Evolutionary conservation across 805 yeast species (phyloP), one percentile per base, ranked within the genome.

Genomic region (Ogataea kodamae): DNA sequence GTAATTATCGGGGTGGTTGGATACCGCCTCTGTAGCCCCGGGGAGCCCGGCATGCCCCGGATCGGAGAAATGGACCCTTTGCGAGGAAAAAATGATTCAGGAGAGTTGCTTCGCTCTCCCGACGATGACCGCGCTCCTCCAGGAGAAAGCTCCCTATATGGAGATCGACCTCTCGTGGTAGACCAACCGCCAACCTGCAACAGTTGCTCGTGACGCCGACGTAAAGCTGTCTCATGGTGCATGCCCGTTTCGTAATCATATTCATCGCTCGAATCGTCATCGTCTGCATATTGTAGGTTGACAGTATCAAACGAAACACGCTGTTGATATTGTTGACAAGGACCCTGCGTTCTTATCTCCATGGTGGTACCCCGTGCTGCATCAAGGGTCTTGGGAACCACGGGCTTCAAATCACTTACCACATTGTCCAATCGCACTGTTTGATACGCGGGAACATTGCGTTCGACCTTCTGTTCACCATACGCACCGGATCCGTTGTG

Each of bases 251-350:
- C 57, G 25, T 33, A 45, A 10, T 45, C 52, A 8, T 35, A 39
- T 5, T 46, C 50, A 33, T 42, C 47, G 16, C 41, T 19, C 15
- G 26, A 30, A 2, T 22, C n/a, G 9, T 28, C 32, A 47, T 56
- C 26, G 34, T 59, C 42, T 28, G 57, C 56, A 6, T 61, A 43
- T 12, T 52, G 52, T 2, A 54, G 65, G 57, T 73, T 65, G 12
- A 75, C 69, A 11, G 80, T 72, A 51, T 75, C 79, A 46, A 74
- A 75, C 2, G 76, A 68, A 2, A 75, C 77, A 29, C 74, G 52
- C 18, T 43, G 39, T 18, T 42, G 28, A 25, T 40, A 52, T 20
- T 33, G 39, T n/a, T n/a, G n/a, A n/a, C n/a, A n/a, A n/a, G n/a
- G n/a, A n/a, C n/a, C n/a, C n/a, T n/a, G n/a, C n/a, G n/a, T n/a